Evolutionary conservation across 495 filamentous ascomycete genomes (phyloP), one percentile per base, ranked within the genome.

Genomic region (Penicillium macrosclerotiorum): DNA sequence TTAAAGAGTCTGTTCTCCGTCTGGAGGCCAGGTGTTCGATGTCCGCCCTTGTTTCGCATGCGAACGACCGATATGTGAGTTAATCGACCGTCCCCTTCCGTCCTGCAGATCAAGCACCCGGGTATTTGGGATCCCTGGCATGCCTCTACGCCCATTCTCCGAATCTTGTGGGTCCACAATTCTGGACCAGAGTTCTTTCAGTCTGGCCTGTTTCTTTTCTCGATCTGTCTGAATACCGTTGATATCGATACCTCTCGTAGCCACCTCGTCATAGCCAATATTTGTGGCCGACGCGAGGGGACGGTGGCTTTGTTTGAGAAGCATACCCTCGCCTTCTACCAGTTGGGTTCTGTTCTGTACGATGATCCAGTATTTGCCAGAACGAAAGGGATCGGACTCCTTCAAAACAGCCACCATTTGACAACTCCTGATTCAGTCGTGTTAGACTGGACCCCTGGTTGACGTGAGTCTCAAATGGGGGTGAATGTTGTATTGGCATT

Each of bases 41-140:
- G 22, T 17, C 17, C 19, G 42, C 51, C 58, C 58, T 62, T 62
- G 52, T 47, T 61, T 52, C 18, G 38, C 40, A 52, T 42, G 47
- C 42, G 18, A 32, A 14, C 24, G 24, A 22, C n/a, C 34, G 36
- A 46, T 45, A 59, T 54, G 36, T 46, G 40, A 54, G 47, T 27
- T 56, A 49, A 59, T 55, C 45, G 25, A 18, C 18, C 34, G 34
- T 30, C 30, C 45, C 42, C 30, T 45, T 31, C 32, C 26, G 23
- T 45, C 27, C 26, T 57, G 59, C 38, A 48, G 55, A 55, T 51
- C 49, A 37, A 24, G 24, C 51, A 46, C 19, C 49, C 59, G 25
- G 52, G 39, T 55, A 47, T 48, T 57, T 51, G 59, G 52, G 46
- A 56, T 32, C 49, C 47, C 51, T 55, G 40, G 51, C 52, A 62